Percentiles rank a stretch among this genome's conserved stretches.
Conservation (phyloP, 176 grass and related monocot species). For the Hyparrhenia diplandra region DNA sequence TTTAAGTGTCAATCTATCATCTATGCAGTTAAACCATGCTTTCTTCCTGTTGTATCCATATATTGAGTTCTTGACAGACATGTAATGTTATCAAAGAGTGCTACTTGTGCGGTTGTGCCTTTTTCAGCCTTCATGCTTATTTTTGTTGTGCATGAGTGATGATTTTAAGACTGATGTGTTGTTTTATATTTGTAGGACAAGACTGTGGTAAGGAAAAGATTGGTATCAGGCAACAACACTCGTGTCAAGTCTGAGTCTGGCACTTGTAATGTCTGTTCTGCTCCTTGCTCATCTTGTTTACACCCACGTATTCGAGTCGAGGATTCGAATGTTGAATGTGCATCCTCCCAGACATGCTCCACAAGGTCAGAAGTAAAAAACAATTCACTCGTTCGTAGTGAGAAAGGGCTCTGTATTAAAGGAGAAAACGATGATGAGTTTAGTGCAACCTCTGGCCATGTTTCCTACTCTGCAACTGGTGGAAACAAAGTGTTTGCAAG, state of each 20-base stretch:
- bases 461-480: conserved; percentile 59
- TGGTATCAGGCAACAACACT: background rate
- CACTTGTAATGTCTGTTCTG: conserved; percentile 69
- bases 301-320: conserved; percentile 36
- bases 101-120: background rate
- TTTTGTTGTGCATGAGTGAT: background rate
- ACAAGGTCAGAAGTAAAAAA: conserved; percentile 48
- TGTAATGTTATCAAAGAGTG: background rate
- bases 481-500: conserved; percentile 45
- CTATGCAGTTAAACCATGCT: too few species aligned
- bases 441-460: conserved; percentile 61
- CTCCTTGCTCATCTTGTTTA: conserved; percentile 76
- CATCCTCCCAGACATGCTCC: conserved; percentile 54
- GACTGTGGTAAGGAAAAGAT: conserved; percentile 34
- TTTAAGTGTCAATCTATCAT: too few species aligned
- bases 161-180: conserved; percentile 2
- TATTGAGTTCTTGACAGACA: background rate
- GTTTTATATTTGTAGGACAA: conserved; percentile 35
- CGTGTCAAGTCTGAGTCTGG: conserved; percentile 52
- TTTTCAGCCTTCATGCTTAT: background rate
- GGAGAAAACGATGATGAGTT: conserved; percentile 50
- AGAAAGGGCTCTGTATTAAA: conserved; percentile 29
- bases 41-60: too few species aligned
- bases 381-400: conserved; percentile 24
- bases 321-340: conserved; percentile 51